phyloP scores from a whole-genome alignment of 768 basidiomycete species.

The Termitomyces sp. region DNA sequence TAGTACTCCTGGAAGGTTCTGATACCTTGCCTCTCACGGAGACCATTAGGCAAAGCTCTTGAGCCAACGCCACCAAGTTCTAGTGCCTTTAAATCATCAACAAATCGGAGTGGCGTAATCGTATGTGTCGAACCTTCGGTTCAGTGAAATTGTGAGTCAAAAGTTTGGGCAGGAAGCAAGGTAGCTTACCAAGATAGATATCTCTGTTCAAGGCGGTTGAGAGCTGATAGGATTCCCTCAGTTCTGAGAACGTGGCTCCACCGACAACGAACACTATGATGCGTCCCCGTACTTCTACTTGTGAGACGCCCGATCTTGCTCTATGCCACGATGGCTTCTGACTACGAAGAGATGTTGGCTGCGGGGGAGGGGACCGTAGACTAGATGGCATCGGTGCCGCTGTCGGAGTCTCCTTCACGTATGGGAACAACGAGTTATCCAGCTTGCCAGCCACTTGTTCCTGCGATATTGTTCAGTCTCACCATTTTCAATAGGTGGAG shows the following conservation, averaged over 20 bases:
- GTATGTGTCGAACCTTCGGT: constrained; percentile 82
- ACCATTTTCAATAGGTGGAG: background rate
- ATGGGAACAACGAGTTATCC: constrained; percentile 80
- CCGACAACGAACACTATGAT: constrained; percentile 90
- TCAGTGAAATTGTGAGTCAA: background rate
- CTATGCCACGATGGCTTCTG: constrained; percentile 89
- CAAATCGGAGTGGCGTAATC: constrained; percentile 75
- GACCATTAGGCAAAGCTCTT: constrained; percentile 62
- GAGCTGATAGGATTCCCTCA: constrained; percentile 81
- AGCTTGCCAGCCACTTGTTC: constrained; percentile 79
- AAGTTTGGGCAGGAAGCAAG: background rate
- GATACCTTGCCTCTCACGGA: constrained; percentile 42
- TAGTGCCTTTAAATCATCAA: constrained; percentile 83
- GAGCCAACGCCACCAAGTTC: constrained; percentile 87
- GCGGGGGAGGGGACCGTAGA: constrained; percentile 48
- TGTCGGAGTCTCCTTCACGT: constrained; percentile 75
- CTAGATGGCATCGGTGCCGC: constrained; percentile 39
- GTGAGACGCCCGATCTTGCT: constrained; percentile 47
- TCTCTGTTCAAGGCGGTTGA: constrained; percentile 77
- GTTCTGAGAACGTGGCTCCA: constrained; percentile 95
- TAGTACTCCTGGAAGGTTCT: constrained; percentile 71
- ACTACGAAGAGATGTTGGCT: constrained; percentile 76
- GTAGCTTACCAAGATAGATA: constrained; percentile 73
- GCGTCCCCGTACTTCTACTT: constrained; percentile 60
- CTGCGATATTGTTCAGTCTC: constrained; percentile 31